Evolutionary conservation across 768 basidiomycete genomes (phyloP).

Genomic region (Dendrothele bispora): DNA sequence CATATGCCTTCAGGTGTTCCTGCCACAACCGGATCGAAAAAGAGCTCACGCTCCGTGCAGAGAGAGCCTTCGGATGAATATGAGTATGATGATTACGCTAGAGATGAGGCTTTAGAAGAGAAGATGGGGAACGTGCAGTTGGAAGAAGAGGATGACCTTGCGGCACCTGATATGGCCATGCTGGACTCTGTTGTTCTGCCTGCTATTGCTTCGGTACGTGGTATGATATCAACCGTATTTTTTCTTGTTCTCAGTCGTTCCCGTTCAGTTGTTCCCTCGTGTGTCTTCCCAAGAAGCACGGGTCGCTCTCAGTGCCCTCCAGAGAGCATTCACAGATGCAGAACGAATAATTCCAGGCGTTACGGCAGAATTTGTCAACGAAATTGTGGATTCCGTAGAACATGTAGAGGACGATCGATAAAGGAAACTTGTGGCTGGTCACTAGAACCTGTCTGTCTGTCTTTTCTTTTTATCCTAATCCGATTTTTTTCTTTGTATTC

Average conservation of each 20-base stretch:
- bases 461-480: no score
- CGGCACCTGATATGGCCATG: slow-evolving; percentile 85
- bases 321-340: slow-evolving; percentile 92
- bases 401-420: slow-evolving; percentile 79
- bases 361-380: slow-evolving; percentile 88
- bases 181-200: slow-evolving; percentile 94
- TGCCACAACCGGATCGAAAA: slow-evolving; percentile 23
- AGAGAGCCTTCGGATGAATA: slow-evolving; percentile 63
- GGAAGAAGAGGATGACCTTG: slow-evolving; percentile 43
- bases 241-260: slow-evolving; percentile 1
- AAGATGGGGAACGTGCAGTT: slow-evolving; percentile 44
- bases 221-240: background rate
- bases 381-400: slow-evolving; percentile 92
- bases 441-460: no score
- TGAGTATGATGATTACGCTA: slow-evolving; percentile 48
- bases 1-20: slow-evolving; percentile 42
- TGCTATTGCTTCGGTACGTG: slow-evolving; percentile 91
- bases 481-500: no score
- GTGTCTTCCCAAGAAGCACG: slow-evolving; percentile 92
- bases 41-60: slow-evolving; percentile 30
- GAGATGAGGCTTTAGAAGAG: slow-evolving; percentile 46
- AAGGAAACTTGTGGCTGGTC: no score
- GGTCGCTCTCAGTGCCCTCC: slow-evolving; percentile 79
- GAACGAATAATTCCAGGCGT: slow-evolving; percentile 96
- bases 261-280: slow-evolving; percentile 78